Conservation (phyloP, 192 early-diverging fungal genomes). For the Coemansia sp. region DNA sequence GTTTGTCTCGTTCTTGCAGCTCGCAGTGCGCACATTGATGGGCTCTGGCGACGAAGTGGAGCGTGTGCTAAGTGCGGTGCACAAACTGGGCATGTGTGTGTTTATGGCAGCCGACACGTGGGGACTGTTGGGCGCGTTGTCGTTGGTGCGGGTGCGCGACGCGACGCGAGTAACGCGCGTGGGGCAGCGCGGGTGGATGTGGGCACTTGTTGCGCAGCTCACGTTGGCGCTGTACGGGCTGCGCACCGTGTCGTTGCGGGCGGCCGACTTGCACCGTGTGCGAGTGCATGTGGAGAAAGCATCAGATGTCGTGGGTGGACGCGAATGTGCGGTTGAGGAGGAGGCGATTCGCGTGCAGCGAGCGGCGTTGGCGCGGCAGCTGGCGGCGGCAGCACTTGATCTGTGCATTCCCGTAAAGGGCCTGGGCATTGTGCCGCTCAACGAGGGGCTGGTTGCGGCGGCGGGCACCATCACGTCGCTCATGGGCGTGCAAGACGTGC, state of each 20-base stretch:
- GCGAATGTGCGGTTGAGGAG: slow-evolving; percentile 38
- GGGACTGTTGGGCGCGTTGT: slow-evolving; percentile 31
- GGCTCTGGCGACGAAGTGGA: slow-evolving; percentile 36
- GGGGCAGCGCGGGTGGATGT: slow-evolving; percentile 44
- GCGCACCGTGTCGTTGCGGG: slow-evolving; percentile 19
- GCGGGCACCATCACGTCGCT: slow-evolving; percentile 57
- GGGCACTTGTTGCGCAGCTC: slow-evolving; percentile 36
- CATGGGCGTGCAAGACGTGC: slow-evolving; percentile 49
- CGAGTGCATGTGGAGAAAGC: slow-evolving; percentile 31
- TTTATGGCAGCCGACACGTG: slow-evolving; percentile 49
- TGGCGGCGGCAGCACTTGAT: slow-evolving; percentile 45
- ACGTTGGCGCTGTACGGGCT: slow-evolving; percentile 38
- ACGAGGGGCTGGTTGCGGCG: slow-evolving; percentile 57
- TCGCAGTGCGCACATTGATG: slow-evolving; percentile 14
- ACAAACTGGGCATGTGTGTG: slow-evolving; percentile 49
- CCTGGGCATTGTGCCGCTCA: slow-evolving; percentile 44
- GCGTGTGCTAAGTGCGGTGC: slow-evolving; percentile 20
- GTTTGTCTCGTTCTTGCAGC: slow-evolving; percentile 44
- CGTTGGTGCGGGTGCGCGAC: slow-evolving; percentile 26
- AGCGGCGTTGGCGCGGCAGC: slow-evolving; percentile 18
- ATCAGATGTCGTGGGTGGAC: slow-evolving; percentile 29
- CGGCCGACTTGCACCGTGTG: slow-evolving; percentile 38
- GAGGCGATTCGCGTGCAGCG: slow-evolving; percentile 17
- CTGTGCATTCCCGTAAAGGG: slow-evolving; percentile 50
- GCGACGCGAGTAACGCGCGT: slow-evolving; percentile 23